phyloP scores from a whole-genome alignment of 2,329 filamentous ascomycete genomes.

The Fusarium verrucosum region DNA sequence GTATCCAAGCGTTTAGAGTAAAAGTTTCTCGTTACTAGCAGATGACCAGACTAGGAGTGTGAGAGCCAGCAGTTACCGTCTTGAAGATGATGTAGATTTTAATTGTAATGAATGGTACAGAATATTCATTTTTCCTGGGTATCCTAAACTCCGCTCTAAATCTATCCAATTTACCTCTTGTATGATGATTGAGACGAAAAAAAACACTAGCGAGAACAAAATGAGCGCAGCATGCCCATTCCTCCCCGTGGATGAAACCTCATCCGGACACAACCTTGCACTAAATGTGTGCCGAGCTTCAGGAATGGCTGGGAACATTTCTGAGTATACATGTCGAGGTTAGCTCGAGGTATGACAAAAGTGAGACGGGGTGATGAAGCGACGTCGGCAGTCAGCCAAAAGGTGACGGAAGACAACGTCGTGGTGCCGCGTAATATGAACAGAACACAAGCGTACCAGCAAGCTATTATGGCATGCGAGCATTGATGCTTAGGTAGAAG shows the following conservation, averaged over 20 bases:
- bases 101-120: neutral
- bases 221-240: neutral
- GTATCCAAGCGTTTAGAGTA: neutral
- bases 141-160: constrained; percentile 38
- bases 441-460: neutral
- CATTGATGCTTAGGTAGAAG: neutral
- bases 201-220: neutral
- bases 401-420: neutral
- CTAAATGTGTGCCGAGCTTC: neutral
- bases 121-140: constrained; percentile 29
- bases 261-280: neutral
- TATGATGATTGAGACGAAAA: neutral
- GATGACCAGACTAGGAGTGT: neutral
- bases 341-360: neutral
- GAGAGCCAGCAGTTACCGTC: neutral
- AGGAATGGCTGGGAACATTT: neutral
- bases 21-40: neutral
- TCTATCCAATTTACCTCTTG: constrained; percentile 17
- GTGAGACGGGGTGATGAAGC: neutral
- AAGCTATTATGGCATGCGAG: neutral
- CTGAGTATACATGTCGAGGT: neutral
- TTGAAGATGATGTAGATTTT: neutral
- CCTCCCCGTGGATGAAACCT: neutral
- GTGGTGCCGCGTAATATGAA: neutral
- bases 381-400: neutral